These are phyloP conservation scores for Corniculantispora saksenae DNA, from an alignment of 2,329 filamentous ascomycete genomes.

Conservation along the genomic window DNA sequence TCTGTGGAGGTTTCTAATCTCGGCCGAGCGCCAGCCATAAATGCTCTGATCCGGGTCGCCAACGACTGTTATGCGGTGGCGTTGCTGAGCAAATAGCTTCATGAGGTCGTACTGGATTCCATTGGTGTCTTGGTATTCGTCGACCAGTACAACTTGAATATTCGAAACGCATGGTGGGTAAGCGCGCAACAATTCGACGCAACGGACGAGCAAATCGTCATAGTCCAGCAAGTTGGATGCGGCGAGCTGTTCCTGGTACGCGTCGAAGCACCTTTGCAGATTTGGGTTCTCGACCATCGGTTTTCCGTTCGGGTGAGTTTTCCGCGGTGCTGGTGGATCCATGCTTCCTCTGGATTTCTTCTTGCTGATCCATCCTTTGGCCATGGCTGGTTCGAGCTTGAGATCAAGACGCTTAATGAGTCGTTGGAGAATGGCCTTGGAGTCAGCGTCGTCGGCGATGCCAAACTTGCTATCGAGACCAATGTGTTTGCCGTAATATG, in stretches of 20 bases:
- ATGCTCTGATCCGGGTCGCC: conserved; percentile 98
- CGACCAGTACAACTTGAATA: conserved; percentile 86
- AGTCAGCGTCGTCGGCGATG: conserved; percentile 85
- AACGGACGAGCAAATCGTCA: conserved; percentile 85
- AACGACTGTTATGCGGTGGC: conserved; percentile 84
- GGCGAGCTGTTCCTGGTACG: conserved; percentile 76
- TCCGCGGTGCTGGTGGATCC: conserved; percentile 31
- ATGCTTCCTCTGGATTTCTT: conserved; percentile 60
- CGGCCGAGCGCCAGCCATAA: conserved; percentile 91
- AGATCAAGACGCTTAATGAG: conserved; percentile 76
- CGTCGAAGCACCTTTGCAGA: conserved; percentile 66
- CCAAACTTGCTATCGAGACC: conserved; percentile 81
- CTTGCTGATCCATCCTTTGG: conserved; percentile 76
- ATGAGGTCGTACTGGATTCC: conserved; percentile 93
- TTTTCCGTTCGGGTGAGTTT: conserved; percentile 34
- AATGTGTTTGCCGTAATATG: conserved; percentile 80
- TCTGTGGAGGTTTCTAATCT: conserved; percentile 82
- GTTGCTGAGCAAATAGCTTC: conserved; percentile 75
- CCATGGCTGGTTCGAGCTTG: conserved; percentile 67
- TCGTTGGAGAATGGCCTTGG: conserved; percentile 74
- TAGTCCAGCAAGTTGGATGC: conserved; percentile 87
- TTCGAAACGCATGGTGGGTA: conserved; percentile 84
- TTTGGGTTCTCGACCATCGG: conserved; percentile 50
- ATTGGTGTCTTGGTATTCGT: conserved; percentile 98
- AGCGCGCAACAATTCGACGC: conserved; percentile 72